phyloP scores from a whole-genome alignment of 768 basidiomycete species.

The Rhizopogon vesiculosus region DNA sequence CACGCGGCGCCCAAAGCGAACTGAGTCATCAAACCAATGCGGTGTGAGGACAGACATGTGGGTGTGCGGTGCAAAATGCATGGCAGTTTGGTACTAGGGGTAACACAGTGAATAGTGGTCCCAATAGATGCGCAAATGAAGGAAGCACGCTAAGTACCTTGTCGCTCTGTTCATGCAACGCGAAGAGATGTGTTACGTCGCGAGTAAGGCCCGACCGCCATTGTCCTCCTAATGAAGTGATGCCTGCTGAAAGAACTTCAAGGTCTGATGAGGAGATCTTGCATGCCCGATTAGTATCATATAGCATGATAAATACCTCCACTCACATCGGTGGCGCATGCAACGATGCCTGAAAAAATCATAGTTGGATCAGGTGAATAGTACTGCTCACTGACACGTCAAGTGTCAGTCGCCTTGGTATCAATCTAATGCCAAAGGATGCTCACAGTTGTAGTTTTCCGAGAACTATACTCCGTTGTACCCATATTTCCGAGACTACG shows the following conservation, averaged over 20 bases:
- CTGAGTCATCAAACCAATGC: constrained; percentile 87
- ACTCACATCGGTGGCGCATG: constrained; percentile 63
- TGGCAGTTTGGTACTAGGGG: constrained; percentile 37
- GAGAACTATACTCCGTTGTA: constrained; percentile 58
- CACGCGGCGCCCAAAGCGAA: constrained; percentile 51
- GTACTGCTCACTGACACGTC: constrained; percentile 40
- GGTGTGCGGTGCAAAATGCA: constrained; percentile 56
- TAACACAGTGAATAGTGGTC: not conserved
- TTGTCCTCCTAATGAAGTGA: constrained; percentile 76
- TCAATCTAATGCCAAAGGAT: not conserved
- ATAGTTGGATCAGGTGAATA: constrained; percentile 76
- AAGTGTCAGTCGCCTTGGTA: constrained; percentile 2
- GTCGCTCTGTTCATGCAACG: constrained; percentile 41
- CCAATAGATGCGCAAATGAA: not conserved
- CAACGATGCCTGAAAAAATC: constrained; percentile 82
- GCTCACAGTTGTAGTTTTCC: constrained; percentile 55
- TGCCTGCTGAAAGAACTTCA: constrained; percentile 68
- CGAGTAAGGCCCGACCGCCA: constrained; percentile 72
- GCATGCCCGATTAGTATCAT: constrained; percentile 1
- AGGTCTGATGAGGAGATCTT: constrained; percentile 61
- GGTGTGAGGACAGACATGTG: constrained; percentile 73
- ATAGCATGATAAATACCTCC: not conserved
- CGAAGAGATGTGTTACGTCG: constrained; percentile 87
- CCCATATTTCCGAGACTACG: constrained; percentile 53
- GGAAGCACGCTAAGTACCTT: constrained; percentile 35